Evolutionary conservation across 2,329 filamentous ascomycete species (phyloP), one percentile per base, ranked within the genome.

Genomic region (Fusarium torulosum): DNA sequence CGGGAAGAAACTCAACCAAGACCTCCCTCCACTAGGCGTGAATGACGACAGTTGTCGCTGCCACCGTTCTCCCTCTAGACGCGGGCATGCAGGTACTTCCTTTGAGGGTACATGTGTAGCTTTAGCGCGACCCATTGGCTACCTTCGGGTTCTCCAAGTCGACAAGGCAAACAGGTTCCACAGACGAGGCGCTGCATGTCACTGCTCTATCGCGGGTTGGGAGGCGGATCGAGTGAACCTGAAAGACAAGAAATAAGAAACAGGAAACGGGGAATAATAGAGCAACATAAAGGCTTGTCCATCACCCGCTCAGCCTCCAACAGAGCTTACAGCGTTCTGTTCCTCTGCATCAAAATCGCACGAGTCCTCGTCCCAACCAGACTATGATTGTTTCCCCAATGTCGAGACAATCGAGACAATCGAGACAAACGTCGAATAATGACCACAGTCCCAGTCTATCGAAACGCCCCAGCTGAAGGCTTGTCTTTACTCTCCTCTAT

Each of bases 151-250:
- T 54, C 50, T 66, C 37, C 42, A 69, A 46, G 51, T 55, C 41
- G 56, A 55, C 52, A 59, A 66, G 53, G 50, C 57, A 59, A 69
- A 59, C 61, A 58, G 66, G 66, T 69, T 69, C 66, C 56, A 66
- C 52, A 65, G 56, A 41, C 49, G 35, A 69, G 46, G 49, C 56
- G 49, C 35, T n/a, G 61, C 57, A 69, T 69, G 66, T 69, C 66
- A 69, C 61, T 67, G 53, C 57, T 53, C 35, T 69, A 63, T 69
- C 66, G 49, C 47, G 45, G 49, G 51, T 59, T 67, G 53, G 53
- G 46, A 63, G 61, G 60, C 43, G 41, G 42, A 63, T 69, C 50
- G 47, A 53, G 29, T 42, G 31, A 40, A 42, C 21, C n/a, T 27
- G 49, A 65, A 45, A 23, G 29, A 17, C 41, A 23, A 56, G 31